phyloP scores from a whole-genome alignment of 345 rosid species.

The Bruguiera parviflora region DNA sequence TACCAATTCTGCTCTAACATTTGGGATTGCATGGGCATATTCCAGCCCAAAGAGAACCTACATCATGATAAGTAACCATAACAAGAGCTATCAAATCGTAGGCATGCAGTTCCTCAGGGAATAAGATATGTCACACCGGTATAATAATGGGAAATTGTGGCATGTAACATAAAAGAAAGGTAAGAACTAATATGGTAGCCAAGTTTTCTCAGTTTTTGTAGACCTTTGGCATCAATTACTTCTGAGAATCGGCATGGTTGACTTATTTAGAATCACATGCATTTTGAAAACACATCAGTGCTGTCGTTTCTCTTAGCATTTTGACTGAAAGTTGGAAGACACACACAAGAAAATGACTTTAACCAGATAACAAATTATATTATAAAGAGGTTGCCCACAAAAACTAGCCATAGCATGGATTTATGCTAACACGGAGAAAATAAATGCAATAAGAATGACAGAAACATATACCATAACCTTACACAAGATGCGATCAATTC shows the following conservation, averaged over 20 bases:
- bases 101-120: background rate
- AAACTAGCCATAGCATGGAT: too few species aligned
- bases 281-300: background rate
- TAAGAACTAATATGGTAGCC: background rate
- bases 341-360: background rate
- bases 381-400: background rate
- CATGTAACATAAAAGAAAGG: background rate
- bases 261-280: background rate
- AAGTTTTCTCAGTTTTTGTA: background rate
- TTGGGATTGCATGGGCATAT: conserved; percentile 56
- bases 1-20: conserved; percentile 41
- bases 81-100: background rate
- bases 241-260: background rate
- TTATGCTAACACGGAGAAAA: too few species aligned
- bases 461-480: too few species aligned
- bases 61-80: conserved; percentile 14
- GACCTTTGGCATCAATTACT: background rate
- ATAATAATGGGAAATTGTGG: background rate
- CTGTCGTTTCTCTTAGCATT: background rate
- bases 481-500: too few species aligned
- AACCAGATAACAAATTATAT: background rate
- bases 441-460: too few species aligned
- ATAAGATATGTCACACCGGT: background rate
- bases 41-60: conserved; percentile 93
- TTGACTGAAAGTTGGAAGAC: background rate